Conservation (phyloP, 768 basidiomycete genomes). For the Pleurotus pulmonarius region DNA sequence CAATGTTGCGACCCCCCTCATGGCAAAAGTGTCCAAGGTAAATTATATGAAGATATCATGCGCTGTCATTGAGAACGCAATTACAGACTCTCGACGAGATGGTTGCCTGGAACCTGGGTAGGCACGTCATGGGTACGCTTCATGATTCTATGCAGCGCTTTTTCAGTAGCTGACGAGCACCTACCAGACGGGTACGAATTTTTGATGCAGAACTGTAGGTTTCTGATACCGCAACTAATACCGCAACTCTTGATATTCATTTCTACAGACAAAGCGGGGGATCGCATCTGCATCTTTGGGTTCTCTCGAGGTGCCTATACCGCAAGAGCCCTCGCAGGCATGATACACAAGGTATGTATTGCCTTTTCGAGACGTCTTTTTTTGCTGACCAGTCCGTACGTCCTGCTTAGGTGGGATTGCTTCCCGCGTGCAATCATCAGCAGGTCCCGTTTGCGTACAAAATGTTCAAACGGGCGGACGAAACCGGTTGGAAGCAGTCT, state of each 20-base stretch:
- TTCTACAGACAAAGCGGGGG: slow-evolving; percentile 35
- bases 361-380: too few relatives aligned
- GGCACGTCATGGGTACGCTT: slow-evolving; percentile 45
- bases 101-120: slow-evolving; percentile 44
- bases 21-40: slow-evolving; percentile 39
- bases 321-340: slow-evolving; percentile 49
- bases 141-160: neutral
- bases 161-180: neutral
- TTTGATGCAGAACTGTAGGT: slow-evolving; percentile 57
- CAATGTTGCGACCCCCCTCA: slow-evolving; percentile 39
- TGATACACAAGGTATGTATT: slow-evolving; percentile 42
- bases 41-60: neutral
- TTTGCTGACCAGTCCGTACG: neutral
- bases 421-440: slow-evolving; percentile 39
- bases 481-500: slow-evolving; percentile 39
- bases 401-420: slow-evolving; percentile 22
- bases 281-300: slow-evolving; percentile 61
- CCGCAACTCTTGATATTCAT: neutral
- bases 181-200: slow-evolving; percentile 49
- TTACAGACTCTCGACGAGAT: slow-evolving; percentile 36
- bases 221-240: slow-evolving; percentile 33
- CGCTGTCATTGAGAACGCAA: neutral
- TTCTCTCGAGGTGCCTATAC: slow-evolving; percentile 63
- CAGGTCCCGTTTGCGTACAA: slow-evolving; percentile 58
- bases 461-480: slow-evolving; percentile 43